phyloP scores from a whole-genome alignment of 2,329 filamentous ascomycete genomes.

The Exutisphaerella laricina region DNA sequence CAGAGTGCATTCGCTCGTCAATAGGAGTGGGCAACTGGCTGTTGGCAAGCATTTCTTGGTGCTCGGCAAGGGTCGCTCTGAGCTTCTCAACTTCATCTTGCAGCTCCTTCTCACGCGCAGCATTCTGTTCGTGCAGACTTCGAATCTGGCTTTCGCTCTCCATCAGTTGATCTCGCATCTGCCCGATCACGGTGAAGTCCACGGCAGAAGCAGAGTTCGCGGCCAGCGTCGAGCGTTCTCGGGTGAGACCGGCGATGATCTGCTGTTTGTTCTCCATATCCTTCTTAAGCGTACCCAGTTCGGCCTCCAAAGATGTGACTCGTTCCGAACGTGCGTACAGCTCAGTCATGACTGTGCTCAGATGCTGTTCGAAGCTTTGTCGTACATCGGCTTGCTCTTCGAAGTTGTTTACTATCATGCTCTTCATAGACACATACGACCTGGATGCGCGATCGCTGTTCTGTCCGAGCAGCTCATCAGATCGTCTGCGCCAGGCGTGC shows the following conservation, averaged over 20 bases:
- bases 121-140: conserved; percentile 65
- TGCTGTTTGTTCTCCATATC: conserved; percentile 97
- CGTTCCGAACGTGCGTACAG: conserved; percentile 80
- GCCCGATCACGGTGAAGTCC: conserved; percentile 85
- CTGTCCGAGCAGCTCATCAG: conserved; percentile 28
- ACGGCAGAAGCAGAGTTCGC: conserved; percentile 60
- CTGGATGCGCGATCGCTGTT: conserved; percentile 80
- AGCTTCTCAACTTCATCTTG: conserved; percentile 64
- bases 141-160: conserved; percentile 75
- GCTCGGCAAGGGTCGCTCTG: conserved; percentile 48
- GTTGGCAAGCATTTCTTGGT: conserved; percentile 18
- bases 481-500: conserved; percentile 56
- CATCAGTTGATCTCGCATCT: conserved; percentile 80
- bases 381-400: conserved; percentile 74
- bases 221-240: conserved; percentile 86
- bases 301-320: conserved; percentile 82
- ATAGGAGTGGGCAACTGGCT: conserved; percentile 21
- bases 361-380: conserved; percentile 87
- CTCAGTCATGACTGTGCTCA: conserved; percentile 90
- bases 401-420: conserved; percentile 81
- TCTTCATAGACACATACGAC: conserved; percentile 82
- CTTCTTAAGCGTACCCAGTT: conserved; percentile 76
- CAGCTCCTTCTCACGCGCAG: conserved; percentile 69
- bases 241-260: conserved; percentile 88
- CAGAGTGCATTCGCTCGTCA: conserved; percentile 17